Evolutionary conservation across 257 asterid genomes (phyloP), one percentile per base, ranked within the genome.

Genomic region (Nicotiana paniculata): DNA sequence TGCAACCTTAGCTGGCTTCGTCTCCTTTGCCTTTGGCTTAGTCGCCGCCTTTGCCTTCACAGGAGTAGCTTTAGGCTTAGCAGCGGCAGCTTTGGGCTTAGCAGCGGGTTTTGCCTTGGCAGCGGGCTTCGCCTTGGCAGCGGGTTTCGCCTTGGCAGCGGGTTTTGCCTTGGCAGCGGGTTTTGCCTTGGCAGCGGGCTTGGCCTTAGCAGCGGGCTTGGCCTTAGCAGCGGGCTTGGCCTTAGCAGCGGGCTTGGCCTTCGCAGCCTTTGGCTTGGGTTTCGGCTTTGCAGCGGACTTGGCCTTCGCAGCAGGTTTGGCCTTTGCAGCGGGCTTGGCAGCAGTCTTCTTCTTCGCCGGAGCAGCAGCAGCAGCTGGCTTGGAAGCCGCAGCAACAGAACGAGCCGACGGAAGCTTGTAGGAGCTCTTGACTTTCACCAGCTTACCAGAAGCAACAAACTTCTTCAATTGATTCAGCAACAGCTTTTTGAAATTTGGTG

Each of bases 391-490:
- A 21, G 90, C 75, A n/a, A 18, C 68, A 17, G 93, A 10, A 9
- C 83, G 80, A n/a, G 53, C 7, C 4, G 90, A 68, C 1, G 91
- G 86, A 7, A 89, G 88, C 83, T 95, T 95, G 79, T 78, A 95
- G 5, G 98, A 93, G 77, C 55, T 86, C 85, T 93, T 95, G 2
- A 93, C 90, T 18, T 92, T 95, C 7, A 86, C 91, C 13, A 95
- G 91, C 88, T 93, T 95, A 1, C 48, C 93, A 62, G 87, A 83
- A 2, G 91, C 90, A 8, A 92, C 99, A 1, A 91, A 77, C 87
- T 90, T 95, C 91, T 65, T 92, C 93, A 93, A 84, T 43, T 95
- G 98, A 72, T 85, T 81, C 1, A 92, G 87, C 81, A 95, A 83
- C 5, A 92, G 79, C 89, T 90, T 95, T 83, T 79, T 91, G 82